These are phyloP conservation scores for Wallacemonas sp. DNA, from an alignment of 208 protist genomes.

Conservation along the genomic window DNA sequence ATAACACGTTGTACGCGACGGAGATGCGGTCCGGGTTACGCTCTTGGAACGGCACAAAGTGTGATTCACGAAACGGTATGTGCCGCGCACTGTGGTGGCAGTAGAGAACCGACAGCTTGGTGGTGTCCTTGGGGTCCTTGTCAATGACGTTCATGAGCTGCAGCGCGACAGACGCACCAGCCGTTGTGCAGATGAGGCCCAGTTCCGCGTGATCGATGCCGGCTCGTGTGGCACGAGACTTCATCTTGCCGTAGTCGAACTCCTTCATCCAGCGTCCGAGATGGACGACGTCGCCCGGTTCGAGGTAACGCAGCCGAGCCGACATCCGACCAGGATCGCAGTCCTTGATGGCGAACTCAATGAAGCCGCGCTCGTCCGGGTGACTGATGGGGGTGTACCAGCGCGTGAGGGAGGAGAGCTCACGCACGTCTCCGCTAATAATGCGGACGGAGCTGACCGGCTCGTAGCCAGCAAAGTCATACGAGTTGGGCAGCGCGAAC, in stretches of 20 bases:
- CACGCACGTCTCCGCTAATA: conserved; percentile 44
- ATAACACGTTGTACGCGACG: conserved; percentile 72
- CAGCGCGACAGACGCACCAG: conserved; percentile 74
- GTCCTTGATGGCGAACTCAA: conserved; percentile 86
- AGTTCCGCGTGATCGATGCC: conserved; percentile 37
- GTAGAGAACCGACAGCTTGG: conserved; percentile 65
- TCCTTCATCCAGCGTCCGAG: conserved; percentile 88
- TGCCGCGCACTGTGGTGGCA: conserved; percentile 53
- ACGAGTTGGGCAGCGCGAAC: conserved; percentile 78
- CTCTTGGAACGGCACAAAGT: conserved; percentile 42
- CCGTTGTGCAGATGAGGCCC: conserved; percentile 74
- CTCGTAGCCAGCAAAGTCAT: conserved; percentile 88
- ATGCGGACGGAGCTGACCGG: conserved; percentile 82
- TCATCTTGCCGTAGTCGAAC: conserved; percentile 69
- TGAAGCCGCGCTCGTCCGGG: conserved; percentile 69
- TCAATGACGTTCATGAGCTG: conserved; percentile 83
- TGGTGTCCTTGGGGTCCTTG: conserved; percentile 47
- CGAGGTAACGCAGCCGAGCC: conserved; percentile 61
- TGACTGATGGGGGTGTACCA: conserved; percentile 91
- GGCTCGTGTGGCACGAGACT: background rate
- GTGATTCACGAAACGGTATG: conserved; percentile 61
- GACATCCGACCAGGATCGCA: conserved; percentile 82
- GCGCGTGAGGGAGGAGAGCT: conserved; percentile 52
- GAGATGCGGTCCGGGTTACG: conserved; percentile 44
- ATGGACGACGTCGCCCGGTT: conserved; percentile 73